phyloP scores from a whole-genome alignment of 73 alveolate genomes.

The Diophrys sp. region DNA sequence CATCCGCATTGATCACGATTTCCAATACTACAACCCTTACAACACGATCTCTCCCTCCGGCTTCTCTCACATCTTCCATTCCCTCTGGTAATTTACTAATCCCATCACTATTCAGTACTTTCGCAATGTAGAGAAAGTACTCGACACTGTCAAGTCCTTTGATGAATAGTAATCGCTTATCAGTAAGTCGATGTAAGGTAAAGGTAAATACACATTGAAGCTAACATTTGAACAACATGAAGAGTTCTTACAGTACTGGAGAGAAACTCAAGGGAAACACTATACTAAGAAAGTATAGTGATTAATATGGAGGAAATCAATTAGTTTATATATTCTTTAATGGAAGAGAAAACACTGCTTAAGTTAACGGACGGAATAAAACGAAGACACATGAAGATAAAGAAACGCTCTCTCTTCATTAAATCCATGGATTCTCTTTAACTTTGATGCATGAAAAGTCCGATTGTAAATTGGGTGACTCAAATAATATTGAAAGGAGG shows the following conservation, averaged over 20 bases:
- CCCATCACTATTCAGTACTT: slow-evolving; percentile 14
- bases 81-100: slow-evolving; percentile 10
- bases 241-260: not conserved
- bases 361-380: too few relatives aligned
- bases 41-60: slow-evolving; percentile 37
- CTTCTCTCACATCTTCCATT: not conserved
- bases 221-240: not conserved
- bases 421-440: too few relatives aligned
- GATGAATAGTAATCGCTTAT: slow-evolving; percentile 17
- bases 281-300: not conserved
- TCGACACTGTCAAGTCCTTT: not conserved
- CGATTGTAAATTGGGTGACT: too few relatives aligned
- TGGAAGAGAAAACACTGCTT: too few relatives aligned
- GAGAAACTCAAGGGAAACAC: not conserved
- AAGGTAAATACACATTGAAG: not conserved
- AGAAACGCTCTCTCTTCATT: too few relatives aligned
- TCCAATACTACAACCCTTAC: slow-evolving; percentile 26
- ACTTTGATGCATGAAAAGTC: too few relatives aligned
- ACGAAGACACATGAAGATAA: too few relatives aligned
- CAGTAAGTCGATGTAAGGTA: slow-evolving; percentile 14
- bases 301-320: too few relatives aligned
- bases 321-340: too few relatives aligned
- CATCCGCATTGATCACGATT: slow-evolving; percentile 32
- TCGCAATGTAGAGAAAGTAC: slow-evolving; percentile 17
- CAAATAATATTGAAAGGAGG: too few relatives aligned